These are phyloP conservation scores for Sporothrix sp. DNA, from an alignment of 2,329 filamentous ascomycete species.

Conservation along the genomic window DNA sequence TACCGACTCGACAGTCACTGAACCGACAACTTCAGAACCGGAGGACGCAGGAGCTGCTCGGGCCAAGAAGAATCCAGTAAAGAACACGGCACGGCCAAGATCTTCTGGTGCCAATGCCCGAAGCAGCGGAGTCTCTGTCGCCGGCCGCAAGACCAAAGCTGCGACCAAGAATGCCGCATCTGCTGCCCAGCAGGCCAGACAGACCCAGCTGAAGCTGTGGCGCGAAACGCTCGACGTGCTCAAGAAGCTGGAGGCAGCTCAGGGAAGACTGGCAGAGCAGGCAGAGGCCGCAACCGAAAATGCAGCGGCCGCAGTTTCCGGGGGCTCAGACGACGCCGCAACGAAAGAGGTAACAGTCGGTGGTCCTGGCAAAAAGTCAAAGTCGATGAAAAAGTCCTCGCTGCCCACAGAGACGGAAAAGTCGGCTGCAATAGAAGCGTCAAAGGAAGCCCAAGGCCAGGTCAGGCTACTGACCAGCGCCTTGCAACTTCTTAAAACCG, in stretches of 20 bases:
- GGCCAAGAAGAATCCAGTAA: background rate
- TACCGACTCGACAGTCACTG: background rate
- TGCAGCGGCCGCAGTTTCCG: no score
- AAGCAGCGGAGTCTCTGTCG: background rate
- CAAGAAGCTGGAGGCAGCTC: conserved; percentile 19
- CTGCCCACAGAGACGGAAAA: background rate
- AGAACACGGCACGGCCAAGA: background rate
- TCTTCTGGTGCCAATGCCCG: background rate
- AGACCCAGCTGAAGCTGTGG: conserved; percentile 20
- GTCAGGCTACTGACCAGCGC: conserved; percentile 28
- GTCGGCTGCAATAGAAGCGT: background rate
- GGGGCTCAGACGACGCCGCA: background rate
- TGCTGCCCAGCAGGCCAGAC: background rate
- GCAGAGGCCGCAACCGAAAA: background rate
- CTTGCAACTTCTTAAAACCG: conserved; percentile 29
- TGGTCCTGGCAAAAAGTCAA: no score
- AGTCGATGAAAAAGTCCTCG: background rate
- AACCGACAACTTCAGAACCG: background rate
- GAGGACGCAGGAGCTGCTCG: no score
- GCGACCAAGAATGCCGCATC: background rate
- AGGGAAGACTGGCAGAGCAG: conserved; percentile 13
- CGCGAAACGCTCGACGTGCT: conserved; percentile 21
- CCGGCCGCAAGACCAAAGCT: conserved; percentile 5
- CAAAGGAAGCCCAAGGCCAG: conserved; percentile 17
- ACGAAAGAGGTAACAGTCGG: no score